A percentile compares a stretch with the other conserved stretches of the same genome.
Conservation (phyloP, 2,329 filamentous ascomycete genomes). For the Cercospora sesami region DNA sequence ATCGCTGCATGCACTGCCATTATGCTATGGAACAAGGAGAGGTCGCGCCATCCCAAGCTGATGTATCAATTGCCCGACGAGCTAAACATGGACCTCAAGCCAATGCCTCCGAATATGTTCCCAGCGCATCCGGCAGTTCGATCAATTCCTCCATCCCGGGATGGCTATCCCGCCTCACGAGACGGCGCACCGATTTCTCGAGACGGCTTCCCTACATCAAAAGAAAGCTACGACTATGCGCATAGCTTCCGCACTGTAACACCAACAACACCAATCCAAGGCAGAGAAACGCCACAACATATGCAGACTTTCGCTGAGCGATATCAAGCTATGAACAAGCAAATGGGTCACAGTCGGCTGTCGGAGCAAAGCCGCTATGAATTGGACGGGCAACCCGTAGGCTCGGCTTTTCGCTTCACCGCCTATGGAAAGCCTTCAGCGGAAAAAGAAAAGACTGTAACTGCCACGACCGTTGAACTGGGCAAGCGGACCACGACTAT, state of each 20-base stretch:
- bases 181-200: neutral
- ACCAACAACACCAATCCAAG: conserved; percentile 1
- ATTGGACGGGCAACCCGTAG: conserved; percentile 20
- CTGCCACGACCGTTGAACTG: conserved; percentile 2
- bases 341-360: neutral
- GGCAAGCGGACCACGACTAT: conserved; percentile 1
- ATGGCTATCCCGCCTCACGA: neutral
- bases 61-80: conserved; percentile 39
- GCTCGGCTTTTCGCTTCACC: conserved; percentile 11
- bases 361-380: conserved; percentile 7
- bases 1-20: conserved; percentile 30
- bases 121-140: conserved; percentile 13
- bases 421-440: neutral
- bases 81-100: conserved; percentile 27
- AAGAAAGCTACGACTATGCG: neutral
- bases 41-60: conserved; percentile 29
- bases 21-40: conserved; percentile 28
- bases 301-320: conserved; percentile 16
- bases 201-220: neutral
- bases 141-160: conserved; percentile 15
- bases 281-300: conserved; percentile 11
- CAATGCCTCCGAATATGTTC: conserved; percentile 15
- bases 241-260: conserved; percentile 9
- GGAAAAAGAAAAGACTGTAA: neutral
- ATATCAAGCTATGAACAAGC: conserved; percentile 19